Evolutionary conservation across 1,284 basidiomycete genomes (phyloP).

Genomic region (Marasmius tenuissimus): DNA sequence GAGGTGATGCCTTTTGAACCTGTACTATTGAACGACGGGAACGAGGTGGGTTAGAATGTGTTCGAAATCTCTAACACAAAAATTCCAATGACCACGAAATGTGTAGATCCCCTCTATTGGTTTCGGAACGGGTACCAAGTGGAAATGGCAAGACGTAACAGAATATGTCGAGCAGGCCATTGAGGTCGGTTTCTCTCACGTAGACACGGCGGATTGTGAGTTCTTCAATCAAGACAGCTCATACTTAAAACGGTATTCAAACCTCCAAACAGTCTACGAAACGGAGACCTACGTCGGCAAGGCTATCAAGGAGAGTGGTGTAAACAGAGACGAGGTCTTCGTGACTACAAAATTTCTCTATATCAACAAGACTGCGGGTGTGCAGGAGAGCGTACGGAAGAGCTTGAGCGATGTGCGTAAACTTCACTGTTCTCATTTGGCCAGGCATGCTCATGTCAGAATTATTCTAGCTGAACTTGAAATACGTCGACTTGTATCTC

Average conservation of each 20-base stretch:
- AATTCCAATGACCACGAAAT: background rate
- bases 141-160: conserved; percentile 26
- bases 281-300: conserved; percentile 53
- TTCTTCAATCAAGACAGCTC: background rate
- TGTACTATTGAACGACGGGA: conserved; percentile 16
- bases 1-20: conserved; percentile 18
- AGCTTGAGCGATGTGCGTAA: conserved; percentile 37
- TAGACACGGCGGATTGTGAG: conserved; percentile 49
- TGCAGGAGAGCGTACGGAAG: conserved; percentile 32
- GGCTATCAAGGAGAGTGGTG: conserved; percentile 50
- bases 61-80: background rate
- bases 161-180: conserved; percentile 41
- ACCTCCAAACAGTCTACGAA: conserved; percentile 37
- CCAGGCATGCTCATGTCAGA: background rate
- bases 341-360: conserved; percentile 59
- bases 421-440: background rate
- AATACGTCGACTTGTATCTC: conserved; percentile 74
- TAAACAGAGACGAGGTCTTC: conserved; percentile 47
- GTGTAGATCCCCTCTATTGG: conserved; percentile 26
- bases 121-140: conserved; percentile 27
- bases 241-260: background rate
- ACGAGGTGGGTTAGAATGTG: conserved; percentile 1
- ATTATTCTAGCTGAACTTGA: conserved; percentile 54
- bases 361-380: conserved; percentile 18
- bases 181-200: conserved; percentile 44